Conservation (phyloP, 1,284 basidiomycete species). For the Sparassis latifolia region DNA sequence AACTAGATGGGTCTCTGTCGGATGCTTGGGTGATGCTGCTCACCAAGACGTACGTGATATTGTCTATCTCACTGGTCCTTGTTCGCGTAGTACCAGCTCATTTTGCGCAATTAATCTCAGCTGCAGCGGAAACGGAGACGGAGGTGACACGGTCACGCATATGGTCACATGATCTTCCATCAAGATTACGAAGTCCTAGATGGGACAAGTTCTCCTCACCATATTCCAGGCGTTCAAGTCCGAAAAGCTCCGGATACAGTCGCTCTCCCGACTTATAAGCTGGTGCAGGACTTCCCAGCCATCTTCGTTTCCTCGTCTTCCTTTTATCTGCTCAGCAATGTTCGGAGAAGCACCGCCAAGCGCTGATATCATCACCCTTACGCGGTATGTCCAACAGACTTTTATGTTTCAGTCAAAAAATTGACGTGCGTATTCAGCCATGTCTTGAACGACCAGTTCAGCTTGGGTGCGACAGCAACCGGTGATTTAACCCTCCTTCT, state of each 20-base stretch:
- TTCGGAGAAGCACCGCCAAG: constrained; percentile 63
- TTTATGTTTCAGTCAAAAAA: neutral
- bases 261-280: neutral
- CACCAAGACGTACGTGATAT: no score
- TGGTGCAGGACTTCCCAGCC: neutral
- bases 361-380: constrained; percentile 89
- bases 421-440: constrained; percentile 43
- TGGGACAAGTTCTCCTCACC: neutral
- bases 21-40: no score
- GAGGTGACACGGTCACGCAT: no score
- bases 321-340: constrained; percentile 28
- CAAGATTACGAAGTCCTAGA: no score
- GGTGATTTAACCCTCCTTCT: constrained; percentile 95
- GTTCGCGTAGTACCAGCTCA: no score
- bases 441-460: constrained; percentile 79
- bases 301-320: neutral
- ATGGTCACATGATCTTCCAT: no score
- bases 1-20: no score
- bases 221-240: neutral
- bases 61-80: no score
- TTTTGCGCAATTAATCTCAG: no score
- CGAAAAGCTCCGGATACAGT: constrained; percentile 2
- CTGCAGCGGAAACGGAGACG: no score
- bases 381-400: constrained; percentile 48
- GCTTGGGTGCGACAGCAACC: constrained; percentile 73